Evolutionary conservation across 495 filamentous ascomycete genomes (phyloP).

Genomic region (Friedmanniomyces simplex): DNA sequence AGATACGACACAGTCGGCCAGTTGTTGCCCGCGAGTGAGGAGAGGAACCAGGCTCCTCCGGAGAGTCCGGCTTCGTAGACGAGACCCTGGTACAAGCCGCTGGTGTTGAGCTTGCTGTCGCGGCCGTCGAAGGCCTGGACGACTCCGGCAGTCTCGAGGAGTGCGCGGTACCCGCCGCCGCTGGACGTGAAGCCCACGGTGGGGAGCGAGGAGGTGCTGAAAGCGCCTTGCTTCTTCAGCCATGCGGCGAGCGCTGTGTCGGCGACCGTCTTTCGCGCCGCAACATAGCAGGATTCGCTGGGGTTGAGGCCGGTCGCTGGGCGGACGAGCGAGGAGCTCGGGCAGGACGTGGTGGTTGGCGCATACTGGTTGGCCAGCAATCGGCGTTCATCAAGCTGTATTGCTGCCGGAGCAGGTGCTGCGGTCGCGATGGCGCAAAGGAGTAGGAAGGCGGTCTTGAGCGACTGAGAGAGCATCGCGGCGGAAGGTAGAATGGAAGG

Average conservation of each 20-base stretch:
- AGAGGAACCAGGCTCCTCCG: slow-evolving; percentile 39
- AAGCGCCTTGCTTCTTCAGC: slow-evolving; percentile 30
- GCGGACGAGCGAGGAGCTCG: slow-evolving; percentile 25
- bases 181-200: slow-evolving; percentile 34
- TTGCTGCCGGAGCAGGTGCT: neutral
- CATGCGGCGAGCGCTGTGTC: slow-evolving; percentile 29
- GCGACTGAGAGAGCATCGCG: neutral
- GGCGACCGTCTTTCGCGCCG: slow-evolving; percentile 28
- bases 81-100: slow-evolving; percentile 37
- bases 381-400: neutral
- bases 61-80: slow-evolving; percentile 40
- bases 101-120: slow-evolving; percentile 31
- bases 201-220: slow-evolving; percentile 26
- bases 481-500: neutral
- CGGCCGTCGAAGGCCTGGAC: slow-evolving; percentile 36
- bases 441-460: neutral
- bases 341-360: slow-evolving; percentile 23
- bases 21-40: slow-evolving; percentile 35
- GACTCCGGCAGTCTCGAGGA: slow-evolving; percentile 39
- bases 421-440: neutral
- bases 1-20: slow-evolving; percentile 36
- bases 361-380: slow-evolving; percentile 23
- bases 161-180: slow-evolving; percentile 38
- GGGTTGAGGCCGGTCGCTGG: slow-evolving; percentile 23
- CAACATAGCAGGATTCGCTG: slow-evolving; percentile 28